These are phyloP conservation scores for Hymenoscyphus fructigenus DNA, from an alignment of 2,329 filamentous ascomycete species.

Conservation along the genomic window DNA sequence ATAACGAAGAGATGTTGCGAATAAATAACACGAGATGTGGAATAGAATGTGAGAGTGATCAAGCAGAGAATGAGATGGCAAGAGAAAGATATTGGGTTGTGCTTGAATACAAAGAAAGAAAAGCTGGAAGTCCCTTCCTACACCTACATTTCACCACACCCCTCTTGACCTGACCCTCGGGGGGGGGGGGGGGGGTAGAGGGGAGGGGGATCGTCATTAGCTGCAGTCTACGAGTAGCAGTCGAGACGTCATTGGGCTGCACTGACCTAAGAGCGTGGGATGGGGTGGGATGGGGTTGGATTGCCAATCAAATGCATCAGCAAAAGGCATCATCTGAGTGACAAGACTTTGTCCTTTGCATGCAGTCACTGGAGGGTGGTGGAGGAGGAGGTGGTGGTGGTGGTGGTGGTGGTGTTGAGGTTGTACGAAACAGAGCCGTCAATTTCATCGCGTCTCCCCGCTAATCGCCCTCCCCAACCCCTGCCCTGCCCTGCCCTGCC, in stretches of 20 bases:
- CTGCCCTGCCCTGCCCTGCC: too few species aligned
- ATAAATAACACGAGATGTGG: background rate
- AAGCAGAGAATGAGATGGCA: background rate
- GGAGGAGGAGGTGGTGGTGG: slow-evolving; percentile 9
- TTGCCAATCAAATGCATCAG: background rate
- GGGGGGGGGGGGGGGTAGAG: background rate
- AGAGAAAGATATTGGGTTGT: background rate
- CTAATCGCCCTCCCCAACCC: background rate
- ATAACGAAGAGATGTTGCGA: background rate
- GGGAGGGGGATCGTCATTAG: background rate
- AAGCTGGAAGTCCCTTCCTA: slow-evolving; percentile 1
- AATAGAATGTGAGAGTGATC: background rate
- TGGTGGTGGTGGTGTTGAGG: slow-evolving; percentile 5
- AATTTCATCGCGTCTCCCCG: background rate
- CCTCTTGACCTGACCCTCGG: background rate
- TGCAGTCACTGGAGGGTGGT: background rate
- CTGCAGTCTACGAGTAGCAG: background rate
- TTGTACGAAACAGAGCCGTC: background rate
- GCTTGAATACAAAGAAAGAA: background rate
- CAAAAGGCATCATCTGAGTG: background rate
- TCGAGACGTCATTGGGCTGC: slow-evolving; percentile 19
- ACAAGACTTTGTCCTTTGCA: too few species aligned
- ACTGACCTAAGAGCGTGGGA: too few species aligned
- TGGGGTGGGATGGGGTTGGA: background rate
- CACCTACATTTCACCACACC: background rate